Percentiles rank a stretch among this genome's conserved stretches.
Evolutionary conservation across 2,329 filamentous ascomycete species (phyloP).

Genomic region (Phialophora macrospora): DNA sequence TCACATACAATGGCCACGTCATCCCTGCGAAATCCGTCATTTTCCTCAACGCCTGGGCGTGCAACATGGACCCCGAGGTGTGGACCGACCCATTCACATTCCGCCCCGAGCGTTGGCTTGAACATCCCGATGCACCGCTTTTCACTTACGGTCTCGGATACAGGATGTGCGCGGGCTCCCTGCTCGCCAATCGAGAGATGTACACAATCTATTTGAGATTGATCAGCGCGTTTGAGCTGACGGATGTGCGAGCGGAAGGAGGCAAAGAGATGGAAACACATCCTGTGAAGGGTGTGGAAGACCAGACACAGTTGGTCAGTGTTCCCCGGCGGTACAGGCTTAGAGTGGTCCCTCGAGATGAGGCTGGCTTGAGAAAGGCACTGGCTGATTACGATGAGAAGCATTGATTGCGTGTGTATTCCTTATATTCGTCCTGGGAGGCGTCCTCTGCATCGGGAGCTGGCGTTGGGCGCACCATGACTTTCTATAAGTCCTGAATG

Average conservation of each 20-base stretch:
- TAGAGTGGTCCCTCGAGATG: constrained; percentile 61
- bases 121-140: constrained; percentile 66
- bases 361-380: constrained; percentile 51
- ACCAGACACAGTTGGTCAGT: constrained; percentile 66
- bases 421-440: not conserved
- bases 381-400: constrained; percentile 42
- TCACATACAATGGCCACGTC: constrained; percentile 61
- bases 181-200: constrained; percentile 68
- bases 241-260: constrained; percentile 60
- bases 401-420: constrained; percentile 12
- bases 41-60: constrained; percentile 71
- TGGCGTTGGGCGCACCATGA: not conserved
- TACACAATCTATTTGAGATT: constrained; percentile 68
- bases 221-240: constrained; percentile 65
- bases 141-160: constrained; percentile 71
- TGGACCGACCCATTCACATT: constrained; percentile 64
- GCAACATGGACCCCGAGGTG: constrained; percentile 67
- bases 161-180: constrained; percentile 68
- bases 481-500: not conserved
- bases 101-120: constrained; percentile 66
- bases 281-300: constrained; percentile 63
- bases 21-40: constrained; percentile 68
- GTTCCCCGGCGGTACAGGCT: constrained; percentile 65
- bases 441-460: not conserved
- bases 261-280: constrained; percentile 48